Base-by-base conservation (phyloP, 768 basidiomycete species). In the Dacryopinax primogenitus region DNA sequence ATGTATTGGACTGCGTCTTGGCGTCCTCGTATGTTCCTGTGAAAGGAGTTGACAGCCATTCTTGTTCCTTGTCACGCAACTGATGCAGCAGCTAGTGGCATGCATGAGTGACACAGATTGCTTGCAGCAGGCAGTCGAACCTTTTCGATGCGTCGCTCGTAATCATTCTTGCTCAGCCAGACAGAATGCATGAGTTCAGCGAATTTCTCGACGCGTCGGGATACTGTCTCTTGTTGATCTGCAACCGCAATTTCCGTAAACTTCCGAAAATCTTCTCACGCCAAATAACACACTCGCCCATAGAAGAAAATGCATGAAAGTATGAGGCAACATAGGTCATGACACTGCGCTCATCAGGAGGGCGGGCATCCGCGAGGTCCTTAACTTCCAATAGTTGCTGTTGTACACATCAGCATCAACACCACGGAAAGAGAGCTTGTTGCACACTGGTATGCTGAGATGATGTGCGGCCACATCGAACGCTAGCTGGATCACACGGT, bases 271-370 rank as follows among this genome's bases (percentile, higher is more conserved):
- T 13, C 3, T 23, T 39, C 23, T 51, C 30, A 23, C 11, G 35
- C 28, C 26, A 21, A 0, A 33, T 11, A 62, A 62, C 35, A 44
- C 21, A 75, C 83, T 62, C 69, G 94, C 94, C 92, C 87, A 96
- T 94, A 0, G 90, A 86, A 0, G 93, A 95, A 74, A 99, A 99
- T 0, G 95, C 94, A 73, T 98, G 96, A 80, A 99, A 99, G 76
- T 82, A 98, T 70, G 90, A 90, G 34, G 96, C 96, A 51, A 99
- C 88, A 69, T 97, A 98, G 3, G 93, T 97, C 92, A 97, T 97
- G 12, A 97, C 90, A 74, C 89, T 92, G 36, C 92, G 86, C 76
- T 99, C 96, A 74, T 99, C 96, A 0, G 95, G 95, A 58, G 82
- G 83, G n/a, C 78, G 78, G 0, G 86, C 83, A 71, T 93, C 92